Percentiles rank a stretch among this genome's conserved stretches.
phyloP scores from a whole-genome alignment of 1,284 basidiomycete genomes.

The Sporisorium sorghi region DNA sequence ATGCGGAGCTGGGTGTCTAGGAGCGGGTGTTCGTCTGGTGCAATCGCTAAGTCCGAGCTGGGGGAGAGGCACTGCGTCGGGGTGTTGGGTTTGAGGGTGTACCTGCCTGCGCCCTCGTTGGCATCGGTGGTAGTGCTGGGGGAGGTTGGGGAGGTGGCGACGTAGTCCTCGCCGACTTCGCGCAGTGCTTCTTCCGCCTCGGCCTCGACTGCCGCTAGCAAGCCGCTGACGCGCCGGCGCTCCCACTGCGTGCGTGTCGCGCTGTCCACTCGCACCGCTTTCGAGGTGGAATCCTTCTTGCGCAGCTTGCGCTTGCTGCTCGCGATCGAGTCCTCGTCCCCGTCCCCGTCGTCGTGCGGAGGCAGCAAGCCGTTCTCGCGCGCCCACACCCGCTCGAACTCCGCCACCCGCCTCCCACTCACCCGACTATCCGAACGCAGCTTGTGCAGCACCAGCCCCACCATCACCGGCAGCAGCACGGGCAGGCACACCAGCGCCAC shows the following conservation, averaged over 20 bases:
- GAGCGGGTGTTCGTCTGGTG: constrained; percentile 21
- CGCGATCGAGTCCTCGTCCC: not conserved
- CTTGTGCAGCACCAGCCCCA: constrained; percentile 48
- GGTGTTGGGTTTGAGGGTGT: constrained; percentile 13
- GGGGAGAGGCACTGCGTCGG: not conserved
- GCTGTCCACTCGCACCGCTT: constrained; percentile 2
- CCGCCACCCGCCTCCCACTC: constrained; percentile 29
- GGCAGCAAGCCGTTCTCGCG: constrained; percentile 25
- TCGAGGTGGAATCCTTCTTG: constrained; percentile 5
- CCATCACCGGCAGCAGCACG: constrained; percentile 47
- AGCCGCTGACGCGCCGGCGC: constrained; percentile 11
- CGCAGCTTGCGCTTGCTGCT: not conserved
- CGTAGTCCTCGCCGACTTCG: constrained; percentile 32
- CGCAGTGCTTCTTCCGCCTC: constrained; percentile 31
- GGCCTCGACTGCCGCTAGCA: constrained; percentile 21
- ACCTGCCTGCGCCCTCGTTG: not conserved
- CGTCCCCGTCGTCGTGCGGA: not conserved
- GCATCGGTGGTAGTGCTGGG: not conserved
- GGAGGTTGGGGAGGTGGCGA: constrained; percentile 9
- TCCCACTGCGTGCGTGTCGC: constrained; percentile 13
- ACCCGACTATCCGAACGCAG: constrained; percentile 15
- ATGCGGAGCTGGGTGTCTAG: constrained; percentile 32
- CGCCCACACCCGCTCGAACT: constrained; percentile 39
- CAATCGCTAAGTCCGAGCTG: not conserved
- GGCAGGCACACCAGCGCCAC: constrained; percentile 44